Evolutionary conservation across 2,329 filamentous ascomycete genomes (phyloP).

Genomic region (Fonsecaea multimorphosa): DNA sequence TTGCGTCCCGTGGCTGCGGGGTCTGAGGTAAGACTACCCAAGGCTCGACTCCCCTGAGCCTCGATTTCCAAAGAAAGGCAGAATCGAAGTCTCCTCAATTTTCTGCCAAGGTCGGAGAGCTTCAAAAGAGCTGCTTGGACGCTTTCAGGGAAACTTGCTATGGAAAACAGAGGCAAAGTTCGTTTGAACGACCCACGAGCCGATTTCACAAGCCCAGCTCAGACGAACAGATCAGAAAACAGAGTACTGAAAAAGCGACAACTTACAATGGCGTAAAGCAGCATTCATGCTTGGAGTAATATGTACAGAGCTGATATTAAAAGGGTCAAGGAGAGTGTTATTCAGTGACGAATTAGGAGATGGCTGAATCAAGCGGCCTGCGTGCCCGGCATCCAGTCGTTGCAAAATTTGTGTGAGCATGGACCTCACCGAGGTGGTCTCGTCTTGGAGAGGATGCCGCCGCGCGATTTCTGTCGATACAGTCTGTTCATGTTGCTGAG

Average conservation of each 20-base stretch:
- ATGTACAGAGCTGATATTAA: conserved; percentile 24
- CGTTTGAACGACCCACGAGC: neutral
- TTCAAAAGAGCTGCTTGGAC: neutral
- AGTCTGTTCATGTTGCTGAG: conserved; percentile 11
- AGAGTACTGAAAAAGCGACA: neutral
- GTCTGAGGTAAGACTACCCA: neutral
- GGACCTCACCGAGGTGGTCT: conserved; percentile 21
- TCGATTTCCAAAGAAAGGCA: neutral
- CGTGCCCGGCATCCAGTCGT: conserved; percentile 22
- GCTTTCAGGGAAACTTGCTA: neutral
- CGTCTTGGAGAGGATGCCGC: neutral
- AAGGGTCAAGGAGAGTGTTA: conserved; percentile 24
- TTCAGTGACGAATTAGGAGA: conserved; percentile 11
- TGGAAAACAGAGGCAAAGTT: neutral
- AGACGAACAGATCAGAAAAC: neutral
- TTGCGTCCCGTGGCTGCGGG: neutral
- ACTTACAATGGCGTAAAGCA: conserved; percentile 28
- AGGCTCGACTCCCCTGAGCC: neutral
- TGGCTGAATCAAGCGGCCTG: conserved; percentile 14
- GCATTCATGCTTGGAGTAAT: conserved; percentile 28
- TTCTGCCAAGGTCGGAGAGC: neutral
- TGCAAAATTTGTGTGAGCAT: conserved; percentile 29
- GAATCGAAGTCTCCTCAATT: neutral
- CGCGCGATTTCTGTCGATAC: conserved; percentile 6
- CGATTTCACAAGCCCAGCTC: neutral